These are phyloP conservation scores for Paspalum notatum DNA, from an alignment of 176 grass and related monocot species.

Conservation along the genomic window DNA sequence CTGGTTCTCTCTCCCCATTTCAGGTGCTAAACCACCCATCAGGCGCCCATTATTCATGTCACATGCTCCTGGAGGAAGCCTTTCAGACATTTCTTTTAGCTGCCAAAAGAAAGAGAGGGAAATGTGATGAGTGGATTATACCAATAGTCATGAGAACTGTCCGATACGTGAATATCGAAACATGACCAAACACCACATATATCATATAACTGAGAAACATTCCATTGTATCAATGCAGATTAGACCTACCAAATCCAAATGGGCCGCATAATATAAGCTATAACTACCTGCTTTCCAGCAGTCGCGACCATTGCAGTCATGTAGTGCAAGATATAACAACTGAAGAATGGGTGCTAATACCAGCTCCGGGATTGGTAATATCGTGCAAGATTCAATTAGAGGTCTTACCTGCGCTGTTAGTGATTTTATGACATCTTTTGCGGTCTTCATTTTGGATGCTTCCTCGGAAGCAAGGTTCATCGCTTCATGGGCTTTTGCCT, in stretches of 20 bases:
- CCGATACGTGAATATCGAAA: not conserved
- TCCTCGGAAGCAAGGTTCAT: constrained; percentile 71
- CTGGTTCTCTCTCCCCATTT: constrained; percentile 44
- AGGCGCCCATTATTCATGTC: constrained; percentile 43
- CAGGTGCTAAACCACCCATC: constrained; percentile 27
- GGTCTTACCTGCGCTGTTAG: constrained; percentile 81
- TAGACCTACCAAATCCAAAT: not conserved
- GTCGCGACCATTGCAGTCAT: not conserved
- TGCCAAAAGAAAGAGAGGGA: constrained; percentile 32
- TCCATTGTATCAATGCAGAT: not conserved
- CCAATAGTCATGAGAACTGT: not conserved
- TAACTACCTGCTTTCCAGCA: not conserved
- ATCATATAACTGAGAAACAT: not conserved
- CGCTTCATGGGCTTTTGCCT: constrained; percentile 76
- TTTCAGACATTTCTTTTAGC: constrained; percentile 93
- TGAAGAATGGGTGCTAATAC: not conserved
- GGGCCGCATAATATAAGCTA: not conserved
- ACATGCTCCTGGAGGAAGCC: constrained; percentile 55
- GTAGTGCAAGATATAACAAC: not conserved
- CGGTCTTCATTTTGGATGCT: constrained; percentile 72
- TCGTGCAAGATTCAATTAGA: not conserved
- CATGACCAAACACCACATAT: not conserved
- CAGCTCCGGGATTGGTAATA: not conserved
- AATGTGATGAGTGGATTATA: not conserved
- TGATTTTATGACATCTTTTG: constrained; percentile 96